Percentiles rank a stretch among this genome's conserved stretches.
Conservation (phyloP, 169 alveolate species). For the Eimeria necatrix region DNA sequence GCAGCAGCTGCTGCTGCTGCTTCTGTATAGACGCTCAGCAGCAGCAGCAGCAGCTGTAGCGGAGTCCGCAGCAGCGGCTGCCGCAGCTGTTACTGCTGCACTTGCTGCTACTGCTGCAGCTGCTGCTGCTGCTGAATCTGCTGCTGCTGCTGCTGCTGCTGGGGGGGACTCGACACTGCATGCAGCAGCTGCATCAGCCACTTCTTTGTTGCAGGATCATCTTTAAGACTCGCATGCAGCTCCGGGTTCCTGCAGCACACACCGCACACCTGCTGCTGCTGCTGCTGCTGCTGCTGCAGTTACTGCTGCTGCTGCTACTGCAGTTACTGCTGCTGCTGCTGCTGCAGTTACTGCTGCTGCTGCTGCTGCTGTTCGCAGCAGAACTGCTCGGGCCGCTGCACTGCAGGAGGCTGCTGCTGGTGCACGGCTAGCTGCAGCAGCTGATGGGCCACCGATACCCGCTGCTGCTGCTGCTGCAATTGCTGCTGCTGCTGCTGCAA, state of each 20-base stretch:
- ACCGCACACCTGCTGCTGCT: background rate
- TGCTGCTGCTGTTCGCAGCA: background rate
- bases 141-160: slow-evolving; percentile 23
- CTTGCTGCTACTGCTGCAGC: background rate
- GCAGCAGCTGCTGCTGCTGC: slow-evolving; percentile 8
- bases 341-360: too few species aligned
- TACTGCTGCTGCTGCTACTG: background rate
- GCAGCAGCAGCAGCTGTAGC: background rate
- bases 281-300: background rate
- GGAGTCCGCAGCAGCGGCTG: too few species aligned
- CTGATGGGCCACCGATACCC: background rate
- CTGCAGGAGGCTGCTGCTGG: too few species aligned
- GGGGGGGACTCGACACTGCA: slow-evolving; percentile 1
- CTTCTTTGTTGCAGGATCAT: slow-evolving; percentile 68
- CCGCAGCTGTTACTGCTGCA: too few species aligned
- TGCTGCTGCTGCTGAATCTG: background rate
- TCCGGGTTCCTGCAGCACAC: slow-evolving; percentile 42
- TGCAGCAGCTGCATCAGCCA: slow-evolving; percentile 76
- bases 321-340: background rate
- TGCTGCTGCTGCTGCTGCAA: background rate
- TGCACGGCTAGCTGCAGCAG: background rate
- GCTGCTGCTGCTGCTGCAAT: slow-evolving; percentile 1
- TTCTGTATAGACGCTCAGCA: background rate
- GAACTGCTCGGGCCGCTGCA: too few species aligned
- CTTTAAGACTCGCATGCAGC: slow-evolving; percentile 61